Base-by-base conservation (phyloP, 2,329 filamentous ascomycete genomes). In the Aureobasidium leucospermi region DNA sequence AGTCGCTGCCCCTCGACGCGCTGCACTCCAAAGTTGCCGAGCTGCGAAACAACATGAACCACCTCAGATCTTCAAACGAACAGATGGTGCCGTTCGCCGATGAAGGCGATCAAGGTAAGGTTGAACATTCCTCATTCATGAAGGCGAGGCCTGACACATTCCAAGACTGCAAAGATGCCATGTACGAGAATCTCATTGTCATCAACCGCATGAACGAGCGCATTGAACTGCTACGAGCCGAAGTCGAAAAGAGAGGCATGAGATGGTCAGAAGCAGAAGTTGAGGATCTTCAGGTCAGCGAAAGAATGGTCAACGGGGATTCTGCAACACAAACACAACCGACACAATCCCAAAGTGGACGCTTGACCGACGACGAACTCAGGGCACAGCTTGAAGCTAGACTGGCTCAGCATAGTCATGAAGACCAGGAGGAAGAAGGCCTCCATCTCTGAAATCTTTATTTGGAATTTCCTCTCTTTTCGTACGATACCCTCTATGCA, bases 11-110 rank as follows among this genome's bases (percentile, higher is more conserved):
- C 42, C 71, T 86, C 64, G 79, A 81, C 63, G 81, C 81, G 60
- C 84, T 92, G 6, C 85, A 88, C 73, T 79, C 87, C 73, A 91
- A 91, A 74, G 82, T 87, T 61, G 82, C 87, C 69, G 89, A 92
- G 72, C 79, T 92, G 63, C 84, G 83, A 70, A 91, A 90, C 79
- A 84, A 80, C 66, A 86, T 91, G 69, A 79, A 81, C 28, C 87
- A 92, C 72, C 84, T 92, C 29, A 81, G 86, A 67, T 85, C 85
- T 71, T 88, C 85, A 63, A 92, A 91, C 75, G 80, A 81, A 63
- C 84, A 91, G 71, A 84, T 91, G 61, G 78, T 80, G 59, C 86
- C 87, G 36, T 90, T 83, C 66, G 85, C 86, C 59, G 79, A 84
- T 48, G 74, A 77, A 28, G 79, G 85, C 15, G 88, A 92, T 58